phyloP scores from a whole-genome alignment of 163 green algal species.

The Chlorella variabilis region DNA sequence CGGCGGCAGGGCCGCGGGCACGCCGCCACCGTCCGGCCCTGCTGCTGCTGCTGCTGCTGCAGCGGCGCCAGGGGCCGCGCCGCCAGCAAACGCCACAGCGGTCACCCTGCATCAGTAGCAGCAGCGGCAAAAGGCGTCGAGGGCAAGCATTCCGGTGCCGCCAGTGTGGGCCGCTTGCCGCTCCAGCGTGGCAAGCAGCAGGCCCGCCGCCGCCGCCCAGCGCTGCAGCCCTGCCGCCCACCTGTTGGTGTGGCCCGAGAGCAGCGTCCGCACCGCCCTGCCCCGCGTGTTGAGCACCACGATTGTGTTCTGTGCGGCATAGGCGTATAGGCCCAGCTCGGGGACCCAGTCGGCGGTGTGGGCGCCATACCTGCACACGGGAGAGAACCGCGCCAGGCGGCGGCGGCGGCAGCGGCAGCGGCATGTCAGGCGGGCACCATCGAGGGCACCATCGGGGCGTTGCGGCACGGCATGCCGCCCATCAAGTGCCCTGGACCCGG shows the following conservation, averaged over 20 bases:
- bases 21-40: not conserved
- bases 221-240: too few relatives aligned
- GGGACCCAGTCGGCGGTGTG: constrained; percentile 27
- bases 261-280: constrained; percentile 18
- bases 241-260: constrained; percentile 38
- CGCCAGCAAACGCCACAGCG: constrained; percentile 25
- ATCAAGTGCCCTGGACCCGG: not conserved
- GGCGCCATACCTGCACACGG: constrained; percentile 49
- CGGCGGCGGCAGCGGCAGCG: not conserved
- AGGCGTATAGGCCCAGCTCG: constrained; percentile 21
- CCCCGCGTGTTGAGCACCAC: constrained; percentile 27
- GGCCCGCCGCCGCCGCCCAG: too few relatives aligned
- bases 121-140: not conserved
- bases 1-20: constrained; percentile 3
- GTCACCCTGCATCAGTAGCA: constrained; percentile 30
- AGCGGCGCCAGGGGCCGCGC: not conserved
- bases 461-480: not conserved
- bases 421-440: not conserved
- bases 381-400: not conserved
- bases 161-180: too few relatives aligned
- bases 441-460: not conserved
- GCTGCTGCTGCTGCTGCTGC: not conserved
- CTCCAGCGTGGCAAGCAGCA: too few relatives aligned
- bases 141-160: too few relatives aligned
- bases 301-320: constrained; percentile 40